These are phyloP conservation scores for Candolleomyces efflorescens DNA, from an alignment of 768 basidiomycete genomes.

Conservation along the genomic window DNA sequence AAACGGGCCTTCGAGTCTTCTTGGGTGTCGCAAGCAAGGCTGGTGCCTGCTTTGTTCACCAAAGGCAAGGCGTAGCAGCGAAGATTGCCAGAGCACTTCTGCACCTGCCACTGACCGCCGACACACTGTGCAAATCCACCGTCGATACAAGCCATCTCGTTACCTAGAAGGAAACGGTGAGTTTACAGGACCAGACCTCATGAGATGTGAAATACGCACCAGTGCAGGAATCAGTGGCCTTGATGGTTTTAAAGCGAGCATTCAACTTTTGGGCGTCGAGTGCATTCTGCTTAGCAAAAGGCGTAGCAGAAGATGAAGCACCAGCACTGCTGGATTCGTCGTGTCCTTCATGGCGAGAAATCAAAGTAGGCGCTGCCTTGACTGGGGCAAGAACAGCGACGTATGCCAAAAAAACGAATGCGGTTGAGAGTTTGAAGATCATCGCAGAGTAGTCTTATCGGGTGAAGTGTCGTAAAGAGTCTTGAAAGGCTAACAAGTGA, in stretches of 20 bases:
- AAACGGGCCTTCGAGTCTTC: conserved; percentile 38
- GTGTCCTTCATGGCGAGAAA: conserved; percentile 22
- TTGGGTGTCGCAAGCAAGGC: conserved; percentile 37
- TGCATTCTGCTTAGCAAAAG: conserved; percentile 38
- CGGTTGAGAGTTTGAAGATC: conserved; percentile 13
- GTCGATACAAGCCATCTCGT: conserved; percentile 36
- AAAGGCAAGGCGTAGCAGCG: conserved; percentile 48
- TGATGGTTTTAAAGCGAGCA: conserved; percentile 41
- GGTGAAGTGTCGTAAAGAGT: neutral
- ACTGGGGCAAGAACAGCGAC: conserved; percentile 26
- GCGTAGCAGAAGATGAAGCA: conserved; percentile 5
- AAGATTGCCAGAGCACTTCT: conserved; percentile 29
- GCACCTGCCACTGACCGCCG: conserved; percentile 33
- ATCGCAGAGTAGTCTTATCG: neutral
- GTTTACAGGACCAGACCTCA: neutral
- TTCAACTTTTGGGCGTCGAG: conserved; percentile 49
- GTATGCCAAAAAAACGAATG: conserved; percentile 10
- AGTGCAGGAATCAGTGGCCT: conserved; percentile 41
- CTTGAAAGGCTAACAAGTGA: conserved; percentile 1
- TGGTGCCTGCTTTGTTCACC: conserved; percentile 42
- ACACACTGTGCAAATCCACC: conserved; percentile 41
- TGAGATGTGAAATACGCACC: conserved; percentile 24
- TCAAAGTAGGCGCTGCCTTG: conserved; percentile 29
- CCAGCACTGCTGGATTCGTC: conserved; percentile 16
- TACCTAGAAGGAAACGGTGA: conserved; percentile 19